Conservation (phyloP, 1,284 basidiomycete species). For the Fomitiporia mediterranea region DNA sequence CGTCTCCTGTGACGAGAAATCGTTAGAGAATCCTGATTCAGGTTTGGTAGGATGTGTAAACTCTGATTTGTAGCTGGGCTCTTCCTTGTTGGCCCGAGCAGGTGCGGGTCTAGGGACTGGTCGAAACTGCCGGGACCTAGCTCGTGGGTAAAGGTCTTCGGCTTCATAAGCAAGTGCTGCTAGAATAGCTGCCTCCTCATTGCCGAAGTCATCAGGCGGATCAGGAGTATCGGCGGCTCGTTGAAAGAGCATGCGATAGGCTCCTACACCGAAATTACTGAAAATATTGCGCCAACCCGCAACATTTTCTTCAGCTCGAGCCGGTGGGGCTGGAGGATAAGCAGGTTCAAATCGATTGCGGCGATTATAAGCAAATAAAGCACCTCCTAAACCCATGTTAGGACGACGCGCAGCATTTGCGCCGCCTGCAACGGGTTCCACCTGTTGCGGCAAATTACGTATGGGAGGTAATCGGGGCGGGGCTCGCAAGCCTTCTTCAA, state of each 20-base stretch:
- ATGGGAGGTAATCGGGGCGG: slow-evolving; percentile 23
- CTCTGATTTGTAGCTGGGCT: slow-evolving; percentile 45
- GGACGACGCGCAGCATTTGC: slow-evolving; percentile 42
- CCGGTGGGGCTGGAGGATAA: not conserved
- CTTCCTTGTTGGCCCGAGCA: not conserved
- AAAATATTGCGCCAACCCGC: not conserved
- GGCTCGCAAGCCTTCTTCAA: slow-evolving; percentile 32
- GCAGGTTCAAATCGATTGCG: slow-evolving; percentile 24
- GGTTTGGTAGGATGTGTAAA: slow-evolving; percentile 60
- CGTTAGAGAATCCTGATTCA: slow-evolving; percentile 56
- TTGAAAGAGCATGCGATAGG: slow-evolving; percentile 2
- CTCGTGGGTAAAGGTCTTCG: slow-evolving; percentile 1
- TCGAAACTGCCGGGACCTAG: not conserved
- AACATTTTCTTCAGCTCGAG: not conserved
- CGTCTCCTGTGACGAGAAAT: slow-evolving; percentile 41
- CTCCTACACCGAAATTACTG: not conserved
- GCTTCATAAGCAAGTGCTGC: slow-evolving; percentile 4
- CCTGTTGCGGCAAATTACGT: not conserved
- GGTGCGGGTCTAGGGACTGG: not conserved
- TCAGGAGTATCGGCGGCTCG: not conserved
- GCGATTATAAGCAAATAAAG: slow-evolving; percentile 44
- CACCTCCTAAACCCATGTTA: slow-evolving; percentile 64
- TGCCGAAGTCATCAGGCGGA: not conserved
- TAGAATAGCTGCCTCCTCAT: slow-evolving; percentile 8
- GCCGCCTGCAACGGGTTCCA: slow-evolving; percentile 11